Evolutionary conservation across 2,329 filamentous ascomycete genomes (phyloP), one percentile per base, ranked within the genome.

Genomic region (Cyphellophora attinorum): DNA sequence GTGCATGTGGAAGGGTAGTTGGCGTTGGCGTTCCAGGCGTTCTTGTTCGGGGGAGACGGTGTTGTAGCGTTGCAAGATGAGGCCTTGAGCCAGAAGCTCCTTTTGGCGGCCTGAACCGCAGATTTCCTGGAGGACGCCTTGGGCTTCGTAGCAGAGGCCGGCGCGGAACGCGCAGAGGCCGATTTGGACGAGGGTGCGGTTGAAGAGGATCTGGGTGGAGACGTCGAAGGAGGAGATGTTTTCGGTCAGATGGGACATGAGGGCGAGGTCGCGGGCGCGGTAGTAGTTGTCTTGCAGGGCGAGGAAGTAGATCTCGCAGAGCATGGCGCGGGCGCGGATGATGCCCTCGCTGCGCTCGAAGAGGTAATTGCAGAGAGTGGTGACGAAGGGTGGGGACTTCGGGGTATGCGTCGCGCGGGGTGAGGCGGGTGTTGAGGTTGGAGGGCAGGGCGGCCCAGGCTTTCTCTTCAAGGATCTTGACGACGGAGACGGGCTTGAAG

Each of bases 1-100:
- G 74, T 98, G 91, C 86, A 98, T 95, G 70, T 98, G 91, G 79
- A 98, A 98, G 23, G 91, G 91, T 49, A 98, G 75, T 67, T 98
- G 91, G 52, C 91, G 81, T 67, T 96, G 89, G 59, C 91, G 85
- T 70, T 98, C 91, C 25, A 96, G 74, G 48, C 89, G 84, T 68
- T 98, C 91, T 64, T 98, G 91, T 65, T 98, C 91, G 12, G 91
- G 91, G 21, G 88, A 91, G 42, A 98, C 91, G 55, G 94, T 88
- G 53, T 77, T 89, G 67, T 88, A 98, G 50, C 91, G 78, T 68
- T 98, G 91, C 60, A 98, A 91, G 71, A 96, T 94, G 44, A 98
- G 85, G 60, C 91, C 93, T 65, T 98, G 91, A 25, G 91, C 93
- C 29, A 98, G 76, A 34, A 98, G 74, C 66, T 98, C 91, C 74